phyloP scores from a whole-genome alignment of 805 yeast genomes.

The Nakazawaea peltata region DNA sequence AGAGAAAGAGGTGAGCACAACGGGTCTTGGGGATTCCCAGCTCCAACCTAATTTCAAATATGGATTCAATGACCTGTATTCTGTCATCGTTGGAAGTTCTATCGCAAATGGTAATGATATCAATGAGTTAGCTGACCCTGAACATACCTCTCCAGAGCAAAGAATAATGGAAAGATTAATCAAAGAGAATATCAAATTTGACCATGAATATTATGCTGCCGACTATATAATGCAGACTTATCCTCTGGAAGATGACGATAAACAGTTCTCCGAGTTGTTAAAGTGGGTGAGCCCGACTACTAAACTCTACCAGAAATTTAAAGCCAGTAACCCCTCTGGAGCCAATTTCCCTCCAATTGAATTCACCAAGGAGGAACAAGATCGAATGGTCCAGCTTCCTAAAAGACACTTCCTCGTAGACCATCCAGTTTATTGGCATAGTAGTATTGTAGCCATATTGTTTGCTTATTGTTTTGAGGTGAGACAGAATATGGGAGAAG shows the following conservation, averaged over 20 bases:
- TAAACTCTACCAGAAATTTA: conserved; percentile 38
- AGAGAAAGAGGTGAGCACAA: conserved; percentile 17
- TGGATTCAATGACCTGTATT: conserved; percentile 74
- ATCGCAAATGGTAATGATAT: conserved; percentile 82
- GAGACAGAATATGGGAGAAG: conserved; percentile 63
- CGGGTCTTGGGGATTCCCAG: too few relatives aligned
- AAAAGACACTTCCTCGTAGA: conserved; percentile 49
- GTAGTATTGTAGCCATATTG: conserved; percentile 55
- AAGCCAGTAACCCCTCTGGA: conserved; percentile 16
- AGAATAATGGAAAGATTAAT: conserved; percentile 59
- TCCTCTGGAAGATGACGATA: conserved; percentile 45
- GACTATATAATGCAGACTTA: conserved; percentile 62
- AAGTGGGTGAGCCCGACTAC: conserved; percentile 45
- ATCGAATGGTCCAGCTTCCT: conserved; percentile 64
- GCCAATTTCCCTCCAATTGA: conserved; percentile 31
- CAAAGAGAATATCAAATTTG: conserved; percentile 70
- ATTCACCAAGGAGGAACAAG: conserved; percentile 55
- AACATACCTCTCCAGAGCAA: conserved; percentile 46
- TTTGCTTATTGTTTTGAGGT: conserved; percentile 72
- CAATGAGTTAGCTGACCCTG: conserved; percentile 81
- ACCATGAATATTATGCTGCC: conserved; percentile 82
- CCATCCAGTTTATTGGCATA: conserved; percentile 47
- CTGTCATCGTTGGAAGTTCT: conserved; percentile 55
- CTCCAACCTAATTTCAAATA: conserved; percentile 46
- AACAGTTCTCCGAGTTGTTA: conserved; percentile 34